Percentiles rank a stretch among this genome's conserved stretches.
phyloP scores from a whole-genome alignment of 495 filamentous ascomycete genomes.

The Poronia punctata region DNA sequence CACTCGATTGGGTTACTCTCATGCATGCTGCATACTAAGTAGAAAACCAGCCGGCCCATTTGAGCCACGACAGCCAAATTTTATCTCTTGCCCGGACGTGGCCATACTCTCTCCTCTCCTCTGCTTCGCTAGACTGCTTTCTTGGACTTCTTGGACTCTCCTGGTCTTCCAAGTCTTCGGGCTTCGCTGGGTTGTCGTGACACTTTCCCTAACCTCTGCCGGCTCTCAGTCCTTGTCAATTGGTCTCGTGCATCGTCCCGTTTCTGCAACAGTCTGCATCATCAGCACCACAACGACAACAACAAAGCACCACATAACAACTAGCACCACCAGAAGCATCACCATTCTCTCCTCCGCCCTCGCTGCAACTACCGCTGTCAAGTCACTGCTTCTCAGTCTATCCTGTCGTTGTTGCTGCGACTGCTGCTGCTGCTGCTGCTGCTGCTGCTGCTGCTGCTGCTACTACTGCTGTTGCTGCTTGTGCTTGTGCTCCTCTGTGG shows the following conservation, averaged over 20 bases:
- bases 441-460: no score
- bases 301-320: no score
- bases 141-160: conserved; percentile 10
- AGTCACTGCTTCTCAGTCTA: no score
- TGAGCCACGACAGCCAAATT: conserved; percentile 52
- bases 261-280: conserved; percentile 14
- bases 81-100: conserved; percentile 21
- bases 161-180: conserved; percentile 21
- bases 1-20: conserved; percentile 41
- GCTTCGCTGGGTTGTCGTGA: conserved; percentile 25
- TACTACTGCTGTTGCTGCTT: no score
- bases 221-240: conserved; percentile 19
- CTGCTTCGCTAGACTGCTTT: conserved; percentile 9
- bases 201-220: conserved; percentile 16
- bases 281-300: no score
- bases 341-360: no score
- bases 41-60: conserved; percentile 47
- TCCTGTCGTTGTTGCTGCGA: no score
- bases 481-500: no score
- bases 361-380: no score
- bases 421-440: no score
- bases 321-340: no score
- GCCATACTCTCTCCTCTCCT: conserved; percentile 14
- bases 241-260: conserved; percentile 13
- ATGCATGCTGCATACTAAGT: conserved; percentile 45